Conservation (phyloP, 2,329 filamentous ascomycete species). For the Fusarium penzigii region DNA sequence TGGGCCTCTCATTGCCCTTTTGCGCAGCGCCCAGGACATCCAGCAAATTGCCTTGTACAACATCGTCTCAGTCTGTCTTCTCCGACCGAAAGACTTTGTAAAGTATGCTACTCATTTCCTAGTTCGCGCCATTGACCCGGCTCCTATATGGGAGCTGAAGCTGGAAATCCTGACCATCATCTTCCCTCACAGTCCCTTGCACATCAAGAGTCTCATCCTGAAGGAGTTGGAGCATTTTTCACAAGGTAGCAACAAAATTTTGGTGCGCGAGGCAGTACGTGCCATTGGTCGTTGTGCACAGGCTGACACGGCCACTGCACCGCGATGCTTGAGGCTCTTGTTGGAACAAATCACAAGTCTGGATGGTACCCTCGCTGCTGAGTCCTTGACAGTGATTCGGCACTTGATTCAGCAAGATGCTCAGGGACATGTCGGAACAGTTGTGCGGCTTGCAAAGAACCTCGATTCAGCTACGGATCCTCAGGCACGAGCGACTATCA, state of each 20-base stretch:
- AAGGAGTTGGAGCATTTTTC: conserved; percentile 95
- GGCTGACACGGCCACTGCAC: conserved; percentile 67
- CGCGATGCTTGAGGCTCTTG: conserved; percentile 79
- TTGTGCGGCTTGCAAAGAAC: conserved; percentile 86
- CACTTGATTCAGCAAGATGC: conserved; percentile 94
- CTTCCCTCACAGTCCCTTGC: conserved; percentile 76
- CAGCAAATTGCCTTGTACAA: conserved; percentile 91
- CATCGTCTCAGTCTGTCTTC: conserved; percentile 87
- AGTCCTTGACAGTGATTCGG: conserved; percentile 90
- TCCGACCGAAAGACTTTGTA: conserved; percentile 76
- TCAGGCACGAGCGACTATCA: conserved; percentile 87
- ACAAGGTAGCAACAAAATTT: conserved; percentile 67
- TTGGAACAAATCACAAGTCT: conserved; percentile 85
- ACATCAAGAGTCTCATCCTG: conserved; percentile 82
- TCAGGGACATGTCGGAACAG: conserved; percentile 76
- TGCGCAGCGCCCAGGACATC: conserved; percentile 83
- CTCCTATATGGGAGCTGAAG: conserved; percentile 87
- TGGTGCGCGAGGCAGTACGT: conserved; percentile 86
- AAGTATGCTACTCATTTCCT: conserved; percentile 89
- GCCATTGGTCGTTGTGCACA: conserved; percentile 95
- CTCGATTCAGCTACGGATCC: conserved; percentile 86
- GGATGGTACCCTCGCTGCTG: conserved; percentile 85
- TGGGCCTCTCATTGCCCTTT: conserved; percentile 81
- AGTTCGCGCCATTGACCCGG: conserved; percentile 74
- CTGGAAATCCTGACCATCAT: conserved; percentile 88